Base-by-base conservation (phyloP, 768 basidiomycete genomes). In the Trametes sanguinea region DNA sequence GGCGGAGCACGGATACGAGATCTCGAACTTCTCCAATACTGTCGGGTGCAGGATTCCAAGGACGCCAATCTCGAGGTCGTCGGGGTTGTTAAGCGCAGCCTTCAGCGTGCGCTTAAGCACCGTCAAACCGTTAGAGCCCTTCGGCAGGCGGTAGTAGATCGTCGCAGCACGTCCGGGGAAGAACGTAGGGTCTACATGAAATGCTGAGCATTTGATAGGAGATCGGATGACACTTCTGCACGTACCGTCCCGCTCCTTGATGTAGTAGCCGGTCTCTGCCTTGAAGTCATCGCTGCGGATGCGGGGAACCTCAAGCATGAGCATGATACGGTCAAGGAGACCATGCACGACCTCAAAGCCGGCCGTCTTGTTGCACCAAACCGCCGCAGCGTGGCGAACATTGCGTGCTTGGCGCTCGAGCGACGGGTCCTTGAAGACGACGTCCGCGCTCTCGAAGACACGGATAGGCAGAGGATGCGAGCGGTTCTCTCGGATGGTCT, bases 311-410 rank as follows among this genome's bases (percentile, higher is more conserved):
- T 97, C 96, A 22, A 99, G 78, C 84, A 97, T 95, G 74, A 88
- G 90, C 97, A 99, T 98, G 40, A 92, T 84, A 52, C 95, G 82
- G 76, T 98, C 95, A 66, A 99, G 77, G 76, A 98, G 78, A 37
- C 97, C 97, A 73, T 98, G 97, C 10, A 95, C 88, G 63, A 96
- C 84, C 79, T 99, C 95, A 72, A 99, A 99, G 4, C 95, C 95
- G 40, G 95, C 97, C 13, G 89, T 92, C 78, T 93, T 93, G 76
- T 96, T 96, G 76, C 95, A 96, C 90, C 93, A 98, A 43, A 98
- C 84, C 0, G 91, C 96, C 0, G 87, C 94, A 0, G 94, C 89
- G 60, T 92, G 88, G 62, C 95, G 81, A 51, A 90, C 87, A 73
- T 99, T 99, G 60, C 90, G 83, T 55, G 94, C 85, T 74, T 94